Conservation (phyloP, 179 eudicot species). For the Beta lomatogona region DNA sequence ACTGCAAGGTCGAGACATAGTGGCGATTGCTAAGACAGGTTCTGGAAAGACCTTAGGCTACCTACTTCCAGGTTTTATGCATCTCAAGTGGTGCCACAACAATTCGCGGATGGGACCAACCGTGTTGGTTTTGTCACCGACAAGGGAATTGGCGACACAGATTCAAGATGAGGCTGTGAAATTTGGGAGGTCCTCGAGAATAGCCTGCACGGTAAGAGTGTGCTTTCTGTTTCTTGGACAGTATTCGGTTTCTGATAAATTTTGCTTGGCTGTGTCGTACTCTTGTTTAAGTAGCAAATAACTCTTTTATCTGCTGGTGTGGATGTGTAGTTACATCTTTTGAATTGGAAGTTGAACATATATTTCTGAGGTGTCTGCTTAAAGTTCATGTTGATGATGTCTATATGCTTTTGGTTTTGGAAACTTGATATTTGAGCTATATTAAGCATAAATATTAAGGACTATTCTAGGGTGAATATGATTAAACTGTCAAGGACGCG, state of each 20-base stretch:
- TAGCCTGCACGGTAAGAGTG: constrained; percentile 72
- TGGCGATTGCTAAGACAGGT: constrained; percentile 98
- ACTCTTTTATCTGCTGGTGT: neutral
- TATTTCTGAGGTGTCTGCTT: neutral
- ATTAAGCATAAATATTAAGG: neutral
- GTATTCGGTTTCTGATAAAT: neutral
- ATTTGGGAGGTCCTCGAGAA: constrained; percentile 80
- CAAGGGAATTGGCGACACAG: constrained; percentile 97
- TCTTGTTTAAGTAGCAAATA: too few relatives aligned
- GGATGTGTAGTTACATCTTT: neutral
- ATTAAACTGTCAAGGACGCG: neutral
- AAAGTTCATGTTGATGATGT: neutral
- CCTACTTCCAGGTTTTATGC: constrained; percentile 84
- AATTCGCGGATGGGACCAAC: constrained; percentile 84
- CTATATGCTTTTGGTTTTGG: neutral
- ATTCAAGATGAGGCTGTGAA: constrained; percentile 94
- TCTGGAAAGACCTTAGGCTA: constrained; percentile 98
- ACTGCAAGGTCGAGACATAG: constrained; percentile 83
- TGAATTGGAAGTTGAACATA: neutral
- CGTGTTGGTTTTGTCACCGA: constrained; percentile 88
- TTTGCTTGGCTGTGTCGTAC: neutral
- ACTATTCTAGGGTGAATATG: neutral
- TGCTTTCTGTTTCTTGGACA: neutral
- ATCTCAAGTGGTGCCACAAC: constrained; percentile 62
- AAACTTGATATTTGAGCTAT: neutral